A percentile compares a stretch with the other conserved stretches of the same genome.
Evolutionary conservation across 495 filamentous ascomycete species (phyloP).

Genomic region (Penicillium pulvis): DNA sequence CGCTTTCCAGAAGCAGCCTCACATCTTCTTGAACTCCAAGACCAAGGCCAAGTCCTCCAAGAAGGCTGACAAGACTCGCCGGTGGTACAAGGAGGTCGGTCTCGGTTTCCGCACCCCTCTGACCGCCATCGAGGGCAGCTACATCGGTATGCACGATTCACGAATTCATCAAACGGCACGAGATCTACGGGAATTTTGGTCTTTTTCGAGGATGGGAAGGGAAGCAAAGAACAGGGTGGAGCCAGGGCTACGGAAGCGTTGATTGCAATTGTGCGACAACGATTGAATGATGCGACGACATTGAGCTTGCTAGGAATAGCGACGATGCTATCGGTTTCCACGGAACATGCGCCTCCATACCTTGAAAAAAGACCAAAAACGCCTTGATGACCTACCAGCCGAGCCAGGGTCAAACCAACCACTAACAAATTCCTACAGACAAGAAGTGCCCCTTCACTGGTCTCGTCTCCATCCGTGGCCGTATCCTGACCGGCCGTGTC

Average conservation of each 20-base stretch:
- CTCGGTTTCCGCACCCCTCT: conserved; percentile 97
- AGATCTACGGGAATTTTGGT: conserved; percentile 23
- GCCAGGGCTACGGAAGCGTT: neutral
- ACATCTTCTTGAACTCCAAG: conserved; percentile 98
- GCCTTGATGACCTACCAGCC: conserved; percentile 18
- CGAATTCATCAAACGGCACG: conserved; percentile 23
- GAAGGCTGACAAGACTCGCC: conserved; percentile 81
- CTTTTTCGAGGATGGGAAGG: conserved; percentile 33
- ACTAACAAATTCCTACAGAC: conserved; percentile 62
- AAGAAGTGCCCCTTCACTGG: conserved; percentile 99
- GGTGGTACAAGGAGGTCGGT: conserved; percentile 99
- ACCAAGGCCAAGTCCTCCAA: conserved; percentile 81
- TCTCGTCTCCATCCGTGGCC: conserved; percentile 96
- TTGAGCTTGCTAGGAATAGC: neutral
- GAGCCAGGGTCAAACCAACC: conserved; percentile 4
- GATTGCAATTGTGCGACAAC: conserved; percentile 1
- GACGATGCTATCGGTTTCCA: neutral
- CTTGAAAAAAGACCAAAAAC: conserved; percentile 13
- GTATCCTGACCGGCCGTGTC: conserved; percentile 98
- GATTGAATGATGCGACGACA: conserved; percentile 4
- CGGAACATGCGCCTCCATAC: conserved; percentile 5
- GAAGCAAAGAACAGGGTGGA: conserved; percentile 9
- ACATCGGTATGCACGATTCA: conserved; percentile 83
- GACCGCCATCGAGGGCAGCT: conserved; percentile 95
- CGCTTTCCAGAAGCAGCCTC: conserved; percentile 99